These are phyloP conservation scores for Codiaeum variegatum DNA, from an alignment of 441 rosid species.

Conservation along the genomic window DNA sequence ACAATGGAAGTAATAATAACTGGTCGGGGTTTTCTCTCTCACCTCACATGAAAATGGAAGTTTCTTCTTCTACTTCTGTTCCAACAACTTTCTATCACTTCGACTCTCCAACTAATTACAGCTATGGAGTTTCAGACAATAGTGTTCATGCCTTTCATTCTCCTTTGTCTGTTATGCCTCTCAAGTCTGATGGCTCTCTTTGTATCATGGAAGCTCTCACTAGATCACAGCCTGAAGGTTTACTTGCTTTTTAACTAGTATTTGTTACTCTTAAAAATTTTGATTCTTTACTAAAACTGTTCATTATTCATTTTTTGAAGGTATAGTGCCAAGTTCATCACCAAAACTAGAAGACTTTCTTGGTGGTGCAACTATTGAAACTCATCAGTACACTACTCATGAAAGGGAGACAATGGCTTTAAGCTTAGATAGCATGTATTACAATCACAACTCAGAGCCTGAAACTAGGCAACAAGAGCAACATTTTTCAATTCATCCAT, in stretches of 20 bases:
- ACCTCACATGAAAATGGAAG: constrained; percentile 69
- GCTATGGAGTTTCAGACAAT: constrained; percentile 43
- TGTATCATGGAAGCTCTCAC: constrained; percentile 69
- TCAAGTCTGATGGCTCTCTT: constrained; percentile 75
- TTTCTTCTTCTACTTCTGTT: constrained; percentile 24
- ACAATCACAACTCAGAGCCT: constrained; percentile 36
- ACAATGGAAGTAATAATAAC: constrained; percentile 33
- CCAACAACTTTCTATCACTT: constrained; percentile 45
- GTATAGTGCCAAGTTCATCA: constrained; percentile 43
- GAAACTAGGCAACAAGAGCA: constrained; percentile 36
- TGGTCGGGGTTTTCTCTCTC: constrained; percentile 80
- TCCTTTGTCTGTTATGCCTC: constrained; percentile 67
- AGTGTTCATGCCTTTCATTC: constrained; percentile 45
- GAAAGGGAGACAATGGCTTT: constrained; percentile 54
- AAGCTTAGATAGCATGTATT: constrained; percentile 57
- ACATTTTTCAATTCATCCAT: constrained; percentile 34
- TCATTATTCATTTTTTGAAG: constrained; percentile 20
- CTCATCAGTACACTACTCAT: constrained; percentile 38
- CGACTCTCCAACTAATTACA: constrained; percentile 27
- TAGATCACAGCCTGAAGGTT: constrained; percentile 61
- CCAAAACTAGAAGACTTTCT: constrained; percentile 75
- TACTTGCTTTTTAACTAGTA: neutral
- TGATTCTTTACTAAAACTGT: neutral
- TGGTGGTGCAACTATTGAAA: constrained; percentile 56
- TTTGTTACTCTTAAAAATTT: neutral